Percentiles rank a stretch among this genome's conserved stretches.
These are phyloP conservation scores for Penicillium sp. DNA, from an alignment of 2,329 filamentous ascomycete genomes.

Conservation along the genomic window DNA sequence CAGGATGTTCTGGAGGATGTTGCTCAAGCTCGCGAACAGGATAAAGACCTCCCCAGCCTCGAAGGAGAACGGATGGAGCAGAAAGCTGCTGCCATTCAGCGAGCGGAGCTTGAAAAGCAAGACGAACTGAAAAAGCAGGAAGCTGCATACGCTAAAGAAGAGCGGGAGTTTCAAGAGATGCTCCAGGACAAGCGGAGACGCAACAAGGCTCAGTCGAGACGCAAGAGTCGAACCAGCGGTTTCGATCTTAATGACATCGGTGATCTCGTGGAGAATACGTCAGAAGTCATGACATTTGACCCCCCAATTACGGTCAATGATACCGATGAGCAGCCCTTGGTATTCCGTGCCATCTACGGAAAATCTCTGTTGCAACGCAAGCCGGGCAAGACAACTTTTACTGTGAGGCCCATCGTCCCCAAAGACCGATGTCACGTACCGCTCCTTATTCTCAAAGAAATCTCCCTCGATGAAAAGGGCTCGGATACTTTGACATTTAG, in stretches of 20 bases:
- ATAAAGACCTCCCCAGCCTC: constrained; percentile 73
- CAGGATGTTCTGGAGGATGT: constrained; percentile 77
- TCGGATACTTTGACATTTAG: constrained; percentile 64
- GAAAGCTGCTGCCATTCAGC: constrained; percentile 63
- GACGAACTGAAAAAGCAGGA: constrained; percentile 47
- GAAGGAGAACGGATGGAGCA: constrained; percentile 84
- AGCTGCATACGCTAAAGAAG: constrained; percentile 40
- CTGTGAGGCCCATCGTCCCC: constrained; percentile 64
- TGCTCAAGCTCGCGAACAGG: constrained; percentile 69
- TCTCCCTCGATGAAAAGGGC: constrained; percentile 54
- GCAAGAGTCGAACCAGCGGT: constrained; percentile 37
- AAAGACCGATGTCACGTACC: constrained; percentile 54
- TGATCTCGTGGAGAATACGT: constrained; percentile 33
- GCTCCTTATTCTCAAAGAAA: constrained; percentile 69
- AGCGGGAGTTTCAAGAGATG: constrained; percentile 37
- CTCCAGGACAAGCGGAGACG: constrained; percentile 39
- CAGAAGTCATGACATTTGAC: constrained; percentile 41
- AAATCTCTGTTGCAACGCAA: constrained; percentile 63
- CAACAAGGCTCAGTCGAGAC: constrained; percentile 37
- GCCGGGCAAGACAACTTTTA: constrained; percentile 59
- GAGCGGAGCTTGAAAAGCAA: constrained; percentile 48
- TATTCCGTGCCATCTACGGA: constrained; percentile 67
- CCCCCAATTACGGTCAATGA: constrained; percentile 55
- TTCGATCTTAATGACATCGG: constrained; percentile 28
- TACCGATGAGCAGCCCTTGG: constrained; percentile 57